Percentiles rank a stretch among this genome's conserved stretches.
phyloP scores from a whole-genome alignment of 2,329 filamentous ascomycete species.

The Fusarium lateritium region DNA sequence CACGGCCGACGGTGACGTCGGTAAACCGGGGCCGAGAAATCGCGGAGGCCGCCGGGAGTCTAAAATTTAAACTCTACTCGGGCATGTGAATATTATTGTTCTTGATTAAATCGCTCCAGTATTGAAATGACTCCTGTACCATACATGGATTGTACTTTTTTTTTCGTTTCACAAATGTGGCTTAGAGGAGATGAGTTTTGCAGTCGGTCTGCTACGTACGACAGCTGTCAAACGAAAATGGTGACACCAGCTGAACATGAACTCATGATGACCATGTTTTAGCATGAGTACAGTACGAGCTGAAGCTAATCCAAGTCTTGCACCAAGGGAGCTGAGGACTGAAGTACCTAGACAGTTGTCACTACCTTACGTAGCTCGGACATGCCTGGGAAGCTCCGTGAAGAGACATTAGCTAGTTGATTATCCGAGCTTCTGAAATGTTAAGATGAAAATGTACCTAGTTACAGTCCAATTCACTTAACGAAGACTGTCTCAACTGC shows the following conservation, averaged over 20 bases:
- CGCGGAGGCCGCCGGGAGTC: conserved; percentile 21
- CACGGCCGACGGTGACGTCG: conserved; percentile 33
- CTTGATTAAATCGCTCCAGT: not conserved
- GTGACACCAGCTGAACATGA: conserved; percentile 7
- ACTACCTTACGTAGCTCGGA: not conserved
- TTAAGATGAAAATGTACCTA: not conserved
- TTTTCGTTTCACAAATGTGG: conserved; percentile 19
- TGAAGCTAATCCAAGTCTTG: conserved; percentile 27
- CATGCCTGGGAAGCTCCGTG: conserved; percentile 18
- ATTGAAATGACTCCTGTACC: not conserved
- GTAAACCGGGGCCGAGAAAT: conserved; percentile 29
- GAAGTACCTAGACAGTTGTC: conserved; percentile 4
- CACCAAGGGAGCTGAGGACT: conserved; percentile 16
- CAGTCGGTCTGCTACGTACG: not conserved
- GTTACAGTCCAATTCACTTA: not conserved
- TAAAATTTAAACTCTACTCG: not conserved
- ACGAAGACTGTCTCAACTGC: conserved; percentile 12
- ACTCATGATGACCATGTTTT: not conserved
- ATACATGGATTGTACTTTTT: not conserved
- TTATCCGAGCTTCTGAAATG: conserved; percentile 1
- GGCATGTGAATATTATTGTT: not conserved
- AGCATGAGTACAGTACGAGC: conserved; percentile 16
- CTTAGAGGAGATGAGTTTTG: conserved; percentile 9
- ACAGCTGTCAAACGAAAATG: conserved; percentile 17
- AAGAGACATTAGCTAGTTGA: not conserved